A percentile compares a stretch with the other conserved stretches of the same genome.
Conservation (phyloP, 345 rosid genomes). For the Aquilaria sinensis region DNA sequence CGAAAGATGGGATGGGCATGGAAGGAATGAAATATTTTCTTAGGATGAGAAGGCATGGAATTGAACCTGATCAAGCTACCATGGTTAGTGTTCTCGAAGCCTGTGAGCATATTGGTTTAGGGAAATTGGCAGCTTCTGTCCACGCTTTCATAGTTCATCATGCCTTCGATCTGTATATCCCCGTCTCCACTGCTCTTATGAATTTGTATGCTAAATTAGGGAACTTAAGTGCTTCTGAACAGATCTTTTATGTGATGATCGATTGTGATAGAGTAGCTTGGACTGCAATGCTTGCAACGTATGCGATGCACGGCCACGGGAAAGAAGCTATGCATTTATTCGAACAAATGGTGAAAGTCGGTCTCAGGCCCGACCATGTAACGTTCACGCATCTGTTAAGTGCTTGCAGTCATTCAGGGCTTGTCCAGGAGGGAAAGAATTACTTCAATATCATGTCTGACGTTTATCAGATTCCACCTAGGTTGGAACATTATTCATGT, state of each 20-base stretch:
- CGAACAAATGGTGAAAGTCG: slow-evolving; percentile 43
- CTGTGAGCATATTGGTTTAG: slow-evolving; percentile 43
- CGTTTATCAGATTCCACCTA: slow-evolving; percentile 34
- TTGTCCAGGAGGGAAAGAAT: slow-evolving; percentile 46
- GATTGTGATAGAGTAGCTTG: slow-evolving; percentile 58
- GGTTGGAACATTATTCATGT: slow-evolving; percentile 68
- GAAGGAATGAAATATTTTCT: slow-evolving; percentile 37
- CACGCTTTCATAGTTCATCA: slow-evolving; percentile 33
- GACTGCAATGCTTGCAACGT: slow-evolving; percentile 75
- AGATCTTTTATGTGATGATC: slow-evolving; percentile 39
- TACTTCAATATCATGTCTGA: slow-evolving; percentile 47
- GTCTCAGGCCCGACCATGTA: slow-evolving; percentile 57
- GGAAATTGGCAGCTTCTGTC: slow-evolving; percentile 40
- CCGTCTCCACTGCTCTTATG: slow-evolving; percentile 38
- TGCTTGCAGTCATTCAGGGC: slow-evolving; percentile 75
- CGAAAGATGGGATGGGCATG: slow-evolving; percentile 26
- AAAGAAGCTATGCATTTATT: slow-evolving; percentile 49
- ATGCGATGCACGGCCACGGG: slow-evolving; percentile 62
- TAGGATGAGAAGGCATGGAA: slow-evolving; percentile 36
- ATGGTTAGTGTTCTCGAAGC: slow-evolving; percentile 40
- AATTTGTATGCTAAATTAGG: slow-evolving; percentile 58
- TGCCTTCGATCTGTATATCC: slow-evolving; percentile 29
- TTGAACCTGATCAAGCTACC: slow-evolving; percentile 51
- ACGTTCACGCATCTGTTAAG: slow-evolving; percentile 70
- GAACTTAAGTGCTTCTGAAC: slow-evolving; percentile 31